phyloP scores from a whole-genome alignment of 2,329 filamentous ascomycete genomes.

The Penicillium sp. region DNA sequence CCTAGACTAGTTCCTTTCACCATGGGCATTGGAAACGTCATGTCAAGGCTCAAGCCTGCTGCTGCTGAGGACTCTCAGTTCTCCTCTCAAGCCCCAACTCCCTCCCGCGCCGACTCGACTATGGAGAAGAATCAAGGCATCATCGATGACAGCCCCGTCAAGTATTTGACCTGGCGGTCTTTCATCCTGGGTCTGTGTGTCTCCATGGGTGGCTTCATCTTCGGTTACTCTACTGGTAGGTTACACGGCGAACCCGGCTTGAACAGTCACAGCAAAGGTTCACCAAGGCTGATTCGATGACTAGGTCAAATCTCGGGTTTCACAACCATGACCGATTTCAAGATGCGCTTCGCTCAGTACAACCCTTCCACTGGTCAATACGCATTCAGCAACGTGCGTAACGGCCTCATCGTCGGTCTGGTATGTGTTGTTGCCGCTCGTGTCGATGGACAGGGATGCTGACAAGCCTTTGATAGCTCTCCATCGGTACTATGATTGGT shows the following conservation, averaged over 20 bases:
- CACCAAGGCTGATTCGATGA: slow-evolving; percentile 4
- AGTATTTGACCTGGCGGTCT: slow-evolving; percentile 44
- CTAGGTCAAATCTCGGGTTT: slow-evolving; percentile 47
- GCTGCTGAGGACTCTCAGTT: slow-evolving; percentile 29
- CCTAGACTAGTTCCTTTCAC: slow-evolving; percentile 10
- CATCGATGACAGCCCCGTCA: slow-evolving; percentile 44
- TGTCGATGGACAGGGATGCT: neutral
- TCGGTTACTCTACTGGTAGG: slow-evolving; percentile 46
- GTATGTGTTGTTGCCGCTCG: slow-evolving; percentile 26
- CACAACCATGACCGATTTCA: slow-evolving; percentile 48
- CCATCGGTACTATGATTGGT: slow-evolving; percentile 46
- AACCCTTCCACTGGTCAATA: slow-evolving; percentile 32
- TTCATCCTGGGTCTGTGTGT: slow-evolving; percentile 46
- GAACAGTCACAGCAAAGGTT: neutral
- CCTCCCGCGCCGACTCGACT: slow-evolving; percentile 32
- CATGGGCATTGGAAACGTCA: slow-evolving; percentile 33
- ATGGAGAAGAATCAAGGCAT: slow-evolving; percentile 34
- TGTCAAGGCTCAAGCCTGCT: slow-evolving; percentile 31
- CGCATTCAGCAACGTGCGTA: slow-evolving; percentile 45
- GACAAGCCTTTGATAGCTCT: slow-evolving; percentile 34
- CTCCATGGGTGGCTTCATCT: slow-evolving; percentile 50
- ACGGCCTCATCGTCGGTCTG: slow-evolving; percentile 46
- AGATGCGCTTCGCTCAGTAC: slow-evolving; percentile 40
- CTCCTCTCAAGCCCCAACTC: slow-evolving; percentile 34
- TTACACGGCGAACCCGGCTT: no score